Evolutionary conservation across 2,329 filamentous ascomycete species (phyloP).

Genomic region (Alternaria metachromatica): DNA sequence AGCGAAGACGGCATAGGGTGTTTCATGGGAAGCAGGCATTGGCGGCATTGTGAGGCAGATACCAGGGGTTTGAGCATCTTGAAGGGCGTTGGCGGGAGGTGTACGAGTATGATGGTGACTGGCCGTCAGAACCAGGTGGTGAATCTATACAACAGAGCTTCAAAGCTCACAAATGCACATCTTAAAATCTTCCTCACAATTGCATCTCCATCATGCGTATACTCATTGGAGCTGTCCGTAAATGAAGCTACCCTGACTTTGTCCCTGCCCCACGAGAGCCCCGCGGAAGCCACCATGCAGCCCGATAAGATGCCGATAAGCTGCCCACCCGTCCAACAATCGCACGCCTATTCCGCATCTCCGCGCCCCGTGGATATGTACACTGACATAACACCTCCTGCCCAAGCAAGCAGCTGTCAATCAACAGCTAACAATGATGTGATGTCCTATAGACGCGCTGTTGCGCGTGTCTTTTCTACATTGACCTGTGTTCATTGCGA

Average conservation of each 20-base stretch:
- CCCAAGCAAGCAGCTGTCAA: not conserved
- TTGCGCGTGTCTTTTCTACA: constrained; percentile 18
- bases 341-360: constrained; percentile 32
- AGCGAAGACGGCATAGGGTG: constrained; percentile 22
- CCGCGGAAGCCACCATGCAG: constrained; percentile 7
- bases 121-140: not conserved
- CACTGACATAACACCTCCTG: constrained; percentile 22
- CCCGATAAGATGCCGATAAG: constrained; percentile 12
- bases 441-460: constrained; percentile 16
- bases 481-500: not conserved
- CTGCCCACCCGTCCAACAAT: not conserved
- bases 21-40: not conserved
- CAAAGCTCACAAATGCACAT: not conserved
- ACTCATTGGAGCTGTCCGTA: not conserved
- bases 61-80: not conserved
- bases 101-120: not conserved
- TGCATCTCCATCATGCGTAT: not conserved
- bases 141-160: not conserved
- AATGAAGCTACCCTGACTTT: not conserved
- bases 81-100: not conserved
- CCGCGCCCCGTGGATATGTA: constrained; percentile 47
- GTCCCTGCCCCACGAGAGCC: constrained; percentile 2
- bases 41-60: not conserved
- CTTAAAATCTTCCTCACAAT: not conserved
- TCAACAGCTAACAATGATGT: constrained; percentile 48